Percentiles rank a stretch among this genome's conserved stretches.
These are phyloP conservation scores for Agaricus subrufescens DNA, from an alignment of 768 basidiomycete genomes.

Conservation along the genomic window DNA sequence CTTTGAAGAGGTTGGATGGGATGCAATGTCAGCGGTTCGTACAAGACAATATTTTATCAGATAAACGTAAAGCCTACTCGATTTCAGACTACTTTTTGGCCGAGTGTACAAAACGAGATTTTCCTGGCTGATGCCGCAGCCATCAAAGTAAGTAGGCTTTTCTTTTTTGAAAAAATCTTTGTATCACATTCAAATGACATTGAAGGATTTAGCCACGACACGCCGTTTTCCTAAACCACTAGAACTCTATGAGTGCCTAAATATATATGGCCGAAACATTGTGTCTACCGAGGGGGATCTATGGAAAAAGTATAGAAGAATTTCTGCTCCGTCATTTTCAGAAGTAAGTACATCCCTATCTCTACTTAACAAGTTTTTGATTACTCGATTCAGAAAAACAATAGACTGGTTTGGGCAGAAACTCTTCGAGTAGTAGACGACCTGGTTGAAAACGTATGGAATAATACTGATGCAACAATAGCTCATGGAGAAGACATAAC, in stretches of 20 bases:
- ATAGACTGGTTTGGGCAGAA: slow-evolving; percentile 45
- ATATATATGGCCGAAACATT: slow-evolving; percentile 56
- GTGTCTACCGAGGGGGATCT: slow-evolving; percentile 60
- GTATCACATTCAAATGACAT: not conserved
- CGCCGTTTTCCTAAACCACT: slow-evolving; percentile 57
- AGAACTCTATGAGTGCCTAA: slow-evolving; percentile 38
- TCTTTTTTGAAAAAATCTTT: not conserved
- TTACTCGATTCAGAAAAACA: slow-evolving; percentile 30
- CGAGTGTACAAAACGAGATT: slow-evolving; percentile 17
- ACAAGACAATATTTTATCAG: not conserved
- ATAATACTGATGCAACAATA: slow-evolving; percentile 26
- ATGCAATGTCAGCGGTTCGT: slow-evolving; percentile 29
- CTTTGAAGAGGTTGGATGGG: slow-evolving; percentile 25
- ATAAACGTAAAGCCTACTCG: not conserved
- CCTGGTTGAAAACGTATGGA: slow-evolving; percentile 47
- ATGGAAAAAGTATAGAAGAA: slow-evolving; percentile 63
- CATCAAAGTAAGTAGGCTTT: slow-evolving; percentile 28
- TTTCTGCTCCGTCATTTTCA: slow-evolving; percentile 59
- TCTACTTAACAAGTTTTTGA: not conserved
- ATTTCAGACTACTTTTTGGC: slow-evolving; percentile 23
- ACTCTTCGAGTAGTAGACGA: slow-evolving; percentile 36
- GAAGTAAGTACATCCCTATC: slow-evolving; percentile 33
- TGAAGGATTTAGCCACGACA: slow-evolving; percentile 44
- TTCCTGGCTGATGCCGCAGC: slow-evolving; percentile 33
- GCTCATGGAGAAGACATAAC: slow-evolving; percentile 51